phyloP scores from a whole-genome alignment of 2,329 filamentous ascomycete species.

The Parascedosporium putredinis region DNA sequence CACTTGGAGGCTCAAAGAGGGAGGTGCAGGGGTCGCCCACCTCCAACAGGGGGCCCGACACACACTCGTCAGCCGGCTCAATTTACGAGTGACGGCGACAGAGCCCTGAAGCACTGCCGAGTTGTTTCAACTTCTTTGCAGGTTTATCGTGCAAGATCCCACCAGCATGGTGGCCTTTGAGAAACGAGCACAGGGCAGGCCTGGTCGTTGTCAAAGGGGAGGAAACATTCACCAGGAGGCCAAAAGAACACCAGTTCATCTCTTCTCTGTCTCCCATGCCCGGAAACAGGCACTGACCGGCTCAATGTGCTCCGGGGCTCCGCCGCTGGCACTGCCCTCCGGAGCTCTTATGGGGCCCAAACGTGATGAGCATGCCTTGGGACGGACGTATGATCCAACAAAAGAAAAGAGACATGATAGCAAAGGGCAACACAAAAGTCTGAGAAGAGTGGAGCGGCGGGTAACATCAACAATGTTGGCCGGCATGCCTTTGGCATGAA shows the following conservation, averaged over 20 bases:
- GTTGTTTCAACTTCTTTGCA: not conserved
- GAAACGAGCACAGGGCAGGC: too few species aligned
- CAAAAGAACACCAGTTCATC: not conserved
- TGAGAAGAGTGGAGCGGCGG: too few species aligned
- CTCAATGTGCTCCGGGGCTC: not conserved
- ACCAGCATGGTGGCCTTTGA: too few species aligned
- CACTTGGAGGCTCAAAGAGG: too few species aligned
- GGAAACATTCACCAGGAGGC: not conserved
- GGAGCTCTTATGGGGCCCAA: too few species aligned
- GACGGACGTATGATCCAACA: not conserved
- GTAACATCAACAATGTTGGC: too few species aligned
- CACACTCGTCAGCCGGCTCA: too few species aligned
- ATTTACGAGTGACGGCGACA: not conserved
- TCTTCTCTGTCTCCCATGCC: not conserved
- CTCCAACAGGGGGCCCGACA: too few species aligned
- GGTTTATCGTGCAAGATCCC: too few species aligned
- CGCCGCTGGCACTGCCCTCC: not conserved
- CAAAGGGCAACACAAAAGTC: too few species aligned
- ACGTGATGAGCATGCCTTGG: not conserved
- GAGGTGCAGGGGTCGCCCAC: too few species aligned
- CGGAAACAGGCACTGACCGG: not conserved
- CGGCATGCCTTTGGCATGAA: not conserved
- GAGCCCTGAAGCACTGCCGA: not conserved
- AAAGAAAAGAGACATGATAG: not conserved
- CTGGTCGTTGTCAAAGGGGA: too few species aligned